A percentile compares a stretch with the other conserved stretches of the same genome.
Conservation (phyloP, 495 filamentous ascomycete species). For the Hyphodiscus hymeniophilus region DNA sequence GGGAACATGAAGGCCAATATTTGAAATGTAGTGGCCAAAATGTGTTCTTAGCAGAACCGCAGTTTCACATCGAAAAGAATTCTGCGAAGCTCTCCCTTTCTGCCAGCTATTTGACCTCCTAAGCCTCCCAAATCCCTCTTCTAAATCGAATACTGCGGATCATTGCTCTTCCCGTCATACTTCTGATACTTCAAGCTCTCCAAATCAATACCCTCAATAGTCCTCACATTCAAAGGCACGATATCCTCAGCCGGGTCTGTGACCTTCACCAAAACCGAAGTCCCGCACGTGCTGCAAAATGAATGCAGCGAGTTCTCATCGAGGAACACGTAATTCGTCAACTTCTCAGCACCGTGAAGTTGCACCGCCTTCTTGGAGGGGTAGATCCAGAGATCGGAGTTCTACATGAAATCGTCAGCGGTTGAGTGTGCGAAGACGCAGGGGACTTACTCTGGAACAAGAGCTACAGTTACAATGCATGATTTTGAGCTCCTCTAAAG, state of each 20-base stretch:
- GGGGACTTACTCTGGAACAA: slow-evolving; percentile 34
- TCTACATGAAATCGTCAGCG: too few species aligned
- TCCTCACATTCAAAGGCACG: slow-evolving; percentile 14
- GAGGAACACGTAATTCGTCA: slow-evolving; percentile 13
- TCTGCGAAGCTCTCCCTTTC: too few species aligned
- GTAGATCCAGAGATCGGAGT: slow-evolving; percentile 18
- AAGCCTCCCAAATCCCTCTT: too few species aligned
- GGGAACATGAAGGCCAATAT: too few species aligned
- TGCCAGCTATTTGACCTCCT: too few species aligned
- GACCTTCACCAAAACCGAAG: slow-evolving; percentile 11
- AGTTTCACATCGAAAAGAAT: too few species aligned
- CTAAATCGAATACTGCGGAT: slow-evolving; percentile 3
- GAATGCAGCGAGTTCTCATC: slow-evolving; percentile 7
- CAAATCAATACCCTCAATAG: slow-evolving; percentile 10
- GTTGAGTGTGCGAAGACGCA: too few species aligned
- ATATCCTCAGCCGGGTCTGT: slow-evolving; percentile 1
- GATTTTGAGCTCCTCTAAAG: slow-evolving; percentile 21
- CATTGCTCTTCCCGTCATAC: slow-evolving; percentile 12
- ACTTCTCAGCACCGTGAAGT: slow-evolving; percentile 2
- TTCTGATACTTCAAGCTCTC: neutral
- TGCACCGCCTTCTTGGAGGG: slow-evolving; percentile 1
- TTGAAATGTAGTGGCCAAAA: too few species aligned
- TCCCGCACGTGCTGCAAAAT: slow-evolving; percentile 14
- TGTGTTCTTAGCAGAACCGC: too few species aligned
- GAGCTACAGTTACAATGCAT: slow-evolving; percentile 36